Evolutionary conservation across 2,329 filamentous ascomycete species (phyloP).

Genomic region (Lasiodiplodia gonubiensis): DNA sequence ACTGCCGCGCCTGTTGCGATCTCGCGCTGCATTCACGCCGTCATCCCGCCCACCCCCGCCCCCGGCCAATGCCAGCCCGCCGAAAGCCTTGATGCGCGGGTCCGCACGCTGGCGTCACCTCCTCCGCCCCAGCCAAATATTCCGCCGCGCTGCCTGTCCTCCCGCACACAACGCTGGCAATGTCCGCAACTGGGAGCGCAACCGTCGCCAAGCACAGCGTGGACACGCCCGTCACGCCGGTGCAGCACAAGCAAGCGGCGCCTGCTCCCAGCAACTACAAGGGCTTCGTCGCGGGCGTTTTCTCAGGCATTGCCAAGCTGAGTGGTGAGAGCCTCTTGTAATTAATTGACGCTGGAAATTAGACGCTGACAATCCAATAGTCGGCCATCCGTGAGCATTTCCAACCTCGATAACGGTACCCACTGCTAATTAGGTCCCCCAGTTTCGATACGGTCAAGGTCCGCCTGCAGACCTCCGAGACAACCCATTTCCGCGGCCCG

Average conservation of each 20-base stretch:
- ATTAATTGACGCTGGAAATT: not conserved
- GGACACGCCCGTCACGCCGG: constrained; percentile 35
- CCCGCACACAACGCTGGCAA: constrained; percentile 30
- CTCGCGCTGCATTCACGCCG: constrained; percentile 3
- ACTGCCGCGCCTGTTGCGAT: constrained; percentile 15
- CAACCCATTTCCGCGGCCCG: constrained; percentile 80
- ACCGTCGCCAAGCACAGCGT: constrained; percentile 37
- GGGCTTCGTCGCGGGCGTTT: constrained; percentile 96
- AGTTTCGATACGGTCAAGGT: constrained; percentile 98
- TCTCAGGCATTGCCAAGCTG: constrained; percentile 90
- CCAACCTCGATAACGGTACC: not conserved
- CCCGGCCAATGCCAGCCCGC: constrained; percentile 4
- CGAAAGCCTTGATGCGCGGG: constrained; percentile 7
- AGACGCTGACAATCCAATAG: constrained; percentile 41
- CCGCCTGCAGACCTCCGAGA: constrained; percentile 83
- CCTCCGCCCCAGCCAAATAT: not conserved
- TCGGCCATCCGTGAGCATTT: constrained; percentile 63
- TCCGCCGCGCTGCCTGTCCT: not conserved
- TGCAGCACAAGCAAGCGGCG: constrained; percentile 35
- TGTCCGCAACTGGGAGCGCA: constrained; percentile 44
- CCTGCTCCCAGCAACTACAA: constrained; percentile 71
- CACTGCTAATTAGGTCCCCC: not conserved
- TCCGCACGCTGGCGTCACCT: constrained; percentile 19
- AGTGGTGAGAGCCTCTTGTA: constrained; percentile 63
- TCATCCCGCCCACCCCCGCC: constrained; percentile 18